Conservation (phyloP, 1,284 basidiomycete species). For the Rhodotorula sp. region DNA sequence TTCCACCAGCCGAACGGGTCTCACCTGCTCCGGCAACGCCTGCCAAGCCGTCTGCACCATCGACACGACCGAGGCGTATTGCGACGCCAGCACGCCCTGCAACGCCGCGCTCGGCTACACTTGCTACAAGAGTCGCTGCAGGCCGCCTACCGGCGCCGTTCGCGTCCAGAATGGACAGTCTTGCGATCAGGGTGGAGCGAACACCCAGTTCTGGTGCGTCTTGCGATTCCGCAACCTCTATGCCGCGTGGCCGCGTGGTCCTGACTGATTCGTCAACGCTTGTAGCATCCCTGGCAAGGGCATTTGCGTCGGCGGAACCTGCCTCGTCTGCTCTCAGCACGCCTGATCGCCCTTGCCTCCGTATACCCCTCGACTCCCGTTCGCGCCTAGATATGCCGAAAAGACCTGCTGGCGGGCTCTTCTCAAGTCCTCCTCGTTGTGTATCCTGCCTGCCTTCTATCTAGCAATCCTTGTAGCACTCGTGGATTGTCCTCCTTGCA, state of each 20-base stretch:
- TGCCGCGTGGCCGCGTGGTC: no score
- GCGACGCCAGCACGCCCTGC: constrained; percentile 32
- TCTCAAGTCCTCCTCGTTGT: no score
- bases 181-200: constrained; percentile 35
- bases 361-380: no score
- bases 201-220: constrained; percentile 37
- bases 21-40: constrained; percentile 21
- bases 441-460: not conserved
- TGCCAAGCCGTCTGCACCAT: constrained; percentile 29
- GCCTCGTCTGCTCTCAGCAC: constrained; percentile 35
- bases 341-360: not conserved
- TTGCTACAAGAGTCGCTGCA: constrained; percentile 33
- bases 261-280: not conserved
- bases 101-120: constrained; percentile 31
- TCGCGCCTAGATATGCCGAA: no score
- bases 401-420: not conserved
- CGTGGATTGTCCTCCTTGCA: no score
- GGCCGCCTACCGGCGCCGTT: constrained; percentile 29
- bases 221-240: no score
- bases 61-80: constrained; percentile 34
- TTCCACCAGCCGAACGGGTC: constrained; percentile 14
- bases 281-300: constrained; percentile 30
- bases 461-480: not conserved
- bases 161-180: constrained; percentile 23
- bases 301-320: constrained; percentile 24